phyloP scores from a whole-genome alignment of 805 yeast genomes.

The Yamadazyma kitorensis region DNA sequence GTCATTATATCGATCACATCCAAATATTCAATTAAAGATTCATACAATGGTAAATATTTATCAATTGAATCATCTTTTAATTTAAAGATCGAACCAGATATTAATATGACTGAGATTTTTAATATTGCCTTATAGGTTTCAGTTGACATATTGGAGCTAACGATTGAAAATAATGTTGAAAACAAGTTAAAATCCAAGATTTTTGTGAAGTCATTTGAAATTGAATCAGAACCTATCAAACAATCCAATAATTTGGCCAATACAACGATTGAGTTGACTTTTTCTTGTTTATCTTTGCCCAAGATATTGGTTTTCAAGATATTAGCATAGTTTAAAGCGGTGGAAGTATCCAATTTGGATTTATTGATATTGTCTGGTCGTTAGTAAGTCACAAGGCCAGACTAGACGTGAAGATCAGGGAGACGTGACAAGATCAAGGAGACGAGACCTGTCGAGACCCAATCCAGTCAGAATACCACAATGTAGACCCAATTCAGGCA shows the following conservation, averaged over 20 bases:
- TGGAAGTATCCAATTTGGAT: constrained; percentile 28
- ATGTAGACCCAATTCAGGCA: too few species aligned
- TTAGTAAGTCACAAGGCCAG: too few species aligned
- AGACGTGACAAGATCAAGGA: too few species aligned
- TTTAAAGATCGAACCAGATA: constrained; percentile 44
- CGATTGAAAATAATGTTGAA: constrained; percentile 38
- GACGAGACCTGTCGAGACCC: too few species aligned
- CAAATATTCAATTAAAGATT: constrained; percentile 34
- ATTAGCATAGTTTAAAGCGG: constrained; percentile 32
- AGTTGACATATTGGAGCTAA: constrained; percentile 39
- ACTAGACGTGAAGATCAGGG: too few species aligned
- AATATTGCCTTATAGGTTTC: constrained; percentile 47
- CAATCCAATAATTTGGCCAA: constrained; percentile 51
- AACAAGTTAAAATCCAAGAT: constrained; percentile 42
- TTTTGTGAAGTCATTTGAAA: constrained; percentile 27
- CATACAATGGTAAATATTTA: constrained; percentile 35
- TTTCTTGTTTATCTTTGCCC: constrained; percentile 48
- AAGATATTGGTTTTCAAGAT: constrained; percentile 41
- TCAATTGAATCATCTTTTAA: constrained; percentile 33
- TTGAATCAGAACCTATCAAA: constrained; percentile 30
- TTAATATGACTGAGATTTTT: constrained; percentile 38
- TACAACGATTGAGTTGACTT: constrained; percentile 51
- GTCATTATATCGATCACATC: constrained; percentile 44
- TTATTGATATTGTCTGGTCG: constrained; percentile 23
- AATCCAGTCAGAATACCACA: neutral